Evolutionary conservation across 768 basidiomycete species (phyloP).

Genomic region (Hericium rajendrae): DNA sequence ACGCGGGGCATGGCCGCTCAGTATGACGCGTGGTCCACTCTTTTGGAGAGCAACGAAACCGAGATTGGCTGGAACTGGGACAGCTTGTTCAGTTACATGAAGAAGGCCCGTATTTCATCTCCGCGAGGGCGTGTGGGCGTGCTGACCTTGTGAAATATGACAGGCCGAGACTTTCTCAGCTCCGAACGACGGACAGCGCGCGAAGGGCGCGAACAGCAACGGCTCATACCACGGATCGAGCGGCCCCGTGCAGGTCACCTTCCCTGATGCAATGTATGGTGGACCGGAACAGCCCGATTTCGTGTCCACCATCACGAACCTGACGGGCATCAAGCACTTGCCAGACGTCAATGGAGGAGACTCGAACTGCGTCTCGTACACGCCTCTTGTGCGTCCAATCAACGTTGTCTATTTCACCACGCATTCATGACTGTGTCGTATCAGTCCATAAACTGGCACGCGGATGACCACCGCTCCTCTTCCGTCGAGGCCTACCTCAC

Average conservation of each 20-base stretch:
- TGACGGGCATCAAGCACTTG: background rate
- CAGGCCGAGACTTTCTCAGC: background rate
- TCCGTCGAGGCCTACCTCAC: constrained; percentile 45
- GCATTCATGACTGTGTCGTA: background rate
- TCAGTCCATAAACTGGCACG: constrained; percentile 21
- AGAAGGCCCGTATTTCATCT: background rate
- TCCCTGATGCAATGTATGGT: constrained; percentile 44
- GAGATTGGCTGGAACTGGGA: constrained; percentile 17
- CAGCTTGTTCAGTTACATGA: background rate
- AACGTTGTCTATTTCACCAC: too few relatives aligned
- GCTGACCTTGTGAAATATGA: background rate
- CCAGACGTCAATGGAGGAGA: background rate
- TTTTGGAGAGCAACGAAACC: constrained; percentile 21
- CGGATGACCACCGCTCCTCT: constrained; percentile 42
- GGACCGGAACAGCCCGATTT: constrained; percentile 46
- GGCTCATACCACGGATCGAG: constrained; percentile 39
- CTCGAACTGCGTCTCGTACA: background rate
- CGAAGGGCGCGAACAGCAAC: constrained; percentile 17
- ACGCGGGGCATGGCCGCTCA: constrained; percentile 35
- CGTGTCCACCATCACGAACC: constrained; percentile 24
- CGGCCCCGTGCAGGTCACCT: constrained; percentile 49
- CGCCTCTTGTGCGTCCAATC: background rate
- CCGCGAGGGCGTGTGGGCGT: background rate
- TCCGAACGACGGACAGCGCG: background rate
- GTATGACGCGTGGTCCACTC: constrained; percentile 33